Evolutionary conservation across 1,139 yeast species (phyloP).

Genomic region (Magnusiomyces fungicola): DNA sequence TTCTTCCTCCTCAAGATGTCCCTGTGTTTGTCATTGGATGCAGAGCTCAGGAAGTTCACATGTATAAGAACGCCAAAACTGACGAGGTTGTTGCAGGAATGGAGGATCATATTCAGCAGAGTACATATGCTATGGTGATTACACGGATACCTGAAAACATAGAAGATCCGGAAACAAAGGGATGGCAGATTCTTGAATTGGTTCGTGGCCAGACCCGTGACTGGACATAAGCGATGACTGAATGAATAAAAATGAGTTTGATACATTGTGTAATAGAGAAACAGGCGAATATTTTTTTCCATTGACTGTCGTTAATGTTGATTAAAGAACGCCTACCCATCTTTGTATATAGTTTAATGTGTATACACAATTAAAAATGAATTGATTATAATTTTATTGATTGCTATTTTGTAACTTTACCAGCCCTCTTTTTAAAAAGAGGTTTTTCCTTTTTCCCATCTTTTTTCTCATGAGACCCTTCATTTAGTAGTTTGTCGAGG

Average conservation of each 20-base stretch:
- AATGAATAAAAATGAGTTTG: no score
- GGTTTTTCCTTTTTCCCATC: neutral
- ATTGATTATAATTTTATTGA: no score
- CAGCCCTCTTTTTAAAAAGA: neutral
- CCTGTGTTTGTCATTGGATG: slow-evolving; percentile 94
- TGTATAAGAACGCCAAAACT: slow-evolving; percentile 81
- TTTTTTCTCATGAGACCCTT: neutral
- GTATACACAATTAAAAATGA: no score
- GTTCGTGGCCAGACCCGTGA: slow-evolving; percentile 92
- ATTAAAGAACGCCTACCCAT: no score
- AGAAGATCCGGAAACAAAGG: slow-evolving; percentile 85
- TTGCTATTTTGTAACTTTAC: neutral
- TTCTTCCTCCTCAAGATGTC: slow-evolving; percentile 82
- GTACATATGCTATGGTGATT: slow-evolving; percentile 93
- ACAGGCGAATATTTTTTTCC: no score
- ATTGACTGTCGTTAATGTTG: no score
- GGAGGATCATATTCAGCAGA: slow-evolving; percentile 85
- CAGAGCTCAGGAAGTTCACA: slow-evolving; percentile 92
- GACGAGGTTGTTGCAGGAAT: slow-evolving; percentile 96
- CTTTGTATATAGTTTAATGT: no score
- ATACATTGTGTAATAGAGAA: no score
- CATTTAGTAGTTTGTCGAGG: neutral
- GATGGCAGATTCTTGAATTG: slow-evolving; percentile 94
- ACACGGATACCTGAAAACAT: slow-evolving; percentile 90
- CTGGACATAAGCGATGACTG: slow-evolving; percentile 65